A percentile compares a stretch with the other conserved stretches of the same genome.
These are phyloP conservation scores for Pyricularia sp. DNA, from an alignment of 2,329 filamentous ascomycete species.

Conservation along the genomic window DNA sequence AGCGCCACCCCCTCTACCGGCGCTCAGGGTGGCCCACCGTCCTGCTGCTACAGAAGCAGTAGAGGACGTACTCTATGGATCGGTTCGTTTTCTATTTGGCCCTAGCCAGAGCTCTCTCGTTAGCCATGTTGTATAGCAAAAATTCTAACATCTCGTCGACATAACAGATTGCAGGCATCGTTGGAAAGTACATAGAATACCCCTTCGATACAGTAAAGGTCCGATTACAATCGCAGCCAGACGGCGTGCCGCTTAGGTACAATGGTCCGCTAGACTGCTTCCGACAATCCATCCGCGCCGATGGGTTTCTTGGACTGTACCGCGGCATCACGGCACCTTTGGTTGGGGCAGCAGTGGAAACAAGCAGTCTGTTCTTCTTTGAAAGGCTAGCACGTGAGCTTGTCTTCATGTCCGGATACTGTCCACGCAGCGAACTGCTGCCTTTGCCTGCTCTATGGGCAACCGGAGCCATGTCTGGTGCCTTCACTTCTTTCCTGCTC, in stretches of 20 bases:
- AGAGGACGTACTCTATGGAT: constrained; percentile 83
- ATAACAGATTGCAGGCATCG: constrained; percentile 60
- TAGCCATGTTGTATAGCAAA: neutral
- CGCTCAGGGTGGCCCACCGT: constrained; percentile 14
- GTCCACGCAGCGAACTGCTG: constrained; percentile 42
- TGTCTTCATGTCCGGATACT: constrained; percentile 40
- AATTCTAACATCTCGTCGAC: neutral
- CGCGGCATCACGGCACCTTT: constrained; percentile 86
- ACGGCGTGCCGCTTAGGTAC: constrained; percentile 69
- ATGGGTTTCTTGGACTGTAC: constrained; percentile 75
- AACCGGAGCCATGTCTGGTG: constrained; percentile 76
- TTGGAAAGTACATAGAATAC: constrained; percentile 94
- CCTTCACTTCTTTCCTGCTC: constrained; percentile 78
- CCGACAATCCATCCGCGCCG: constrained; percentile 64
- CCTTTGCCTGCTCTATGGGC: constrained; percentile 63
- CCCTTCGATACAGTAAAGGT: constrained; percentile 99
- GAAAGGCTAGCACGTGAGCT: constrained; percentile 61
- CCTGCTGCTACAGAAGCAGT: constrained; percentile 50
- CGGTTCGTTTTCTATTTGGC: constrained; percentile 37
- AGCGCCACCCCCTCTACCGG: constrained; percentile 4
- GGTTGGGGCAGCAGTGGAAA: constrained; percentile 83
- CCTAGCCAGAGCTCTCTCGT: neutral
- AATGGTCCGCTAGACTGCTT: constrained; percentile 87
- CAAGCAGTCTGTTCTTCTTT: constrained; percentile 84
- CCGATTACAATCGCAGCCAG: constrained; percentile 87